Percentiles rank a stretch among this genome's conserved stretches.
These are phyloP conservation scores for Metschnikowia gruessii DNA, from an alignment of 805 yeast species.

Conservation along the genomic window DNA sequence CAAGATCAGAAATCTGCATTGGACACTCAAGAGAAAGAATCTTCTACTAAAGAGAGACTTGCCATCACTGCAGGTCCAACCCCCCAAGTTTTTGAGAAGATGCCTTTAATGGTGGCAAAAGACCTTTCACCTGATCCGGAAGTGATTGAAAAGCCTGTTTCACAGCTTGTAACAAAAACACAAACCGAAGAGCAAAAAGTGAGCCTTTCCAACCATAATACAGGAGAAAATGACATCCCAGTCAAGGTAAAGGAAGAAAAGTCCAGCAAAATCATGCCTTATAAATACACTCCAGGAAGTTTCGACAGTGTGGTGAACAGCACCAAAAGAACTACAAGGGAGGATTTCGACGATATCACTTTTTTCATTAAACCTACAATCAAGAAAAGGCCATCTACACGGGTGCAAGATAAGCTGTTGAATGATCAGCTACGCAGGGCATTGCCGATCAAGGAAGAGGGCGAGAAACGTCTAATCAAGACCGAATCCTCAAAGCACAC, in stretches of 20 bases:
- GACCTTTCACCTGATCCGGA: background rate
- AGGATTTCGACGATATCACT: conserved; percentile 24
- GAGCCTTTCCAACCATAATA: background rate
- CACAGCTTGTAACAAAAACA: background rate
- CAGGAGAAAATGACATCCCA: background rate
- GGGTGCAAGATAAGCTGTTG: background rate
- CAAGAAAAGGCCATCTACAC: background rate
- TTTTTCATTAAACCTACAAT: conserved; percentile 25
- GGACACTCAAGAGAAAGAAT: background rate
- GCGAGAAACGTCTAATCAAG: background rate
- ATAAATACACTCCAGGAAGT: background rate
- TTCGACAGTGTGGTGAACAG: background rate
- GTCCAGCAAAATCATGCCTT: background rate
- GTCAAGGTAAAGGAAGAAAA: conserved; percentile 2
- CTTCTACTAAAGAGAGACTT: background rate
- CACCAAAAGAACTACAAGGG: background rate
- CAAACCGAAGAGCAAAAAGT: background rate
- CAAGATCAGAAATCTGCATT: too few relatives aligned
- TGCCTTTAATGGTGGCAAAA: too few relatives aligned
- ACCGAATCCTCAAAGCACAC: background rate
- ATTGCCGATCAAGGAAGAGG: background rate
- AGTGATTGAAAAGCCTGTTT: background rate
- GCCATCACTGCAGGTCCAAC: background rate
- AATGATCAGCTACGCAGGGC: conserved; percentile 1
- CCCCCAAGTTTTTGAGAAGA: too few relatives aligned